These are phyloP conservation scores for Xylariomycetidae sp. DNA, from an alignment of 2,329 filamentous ascomycete genomes.

Conservation along the genomic window DNA sequence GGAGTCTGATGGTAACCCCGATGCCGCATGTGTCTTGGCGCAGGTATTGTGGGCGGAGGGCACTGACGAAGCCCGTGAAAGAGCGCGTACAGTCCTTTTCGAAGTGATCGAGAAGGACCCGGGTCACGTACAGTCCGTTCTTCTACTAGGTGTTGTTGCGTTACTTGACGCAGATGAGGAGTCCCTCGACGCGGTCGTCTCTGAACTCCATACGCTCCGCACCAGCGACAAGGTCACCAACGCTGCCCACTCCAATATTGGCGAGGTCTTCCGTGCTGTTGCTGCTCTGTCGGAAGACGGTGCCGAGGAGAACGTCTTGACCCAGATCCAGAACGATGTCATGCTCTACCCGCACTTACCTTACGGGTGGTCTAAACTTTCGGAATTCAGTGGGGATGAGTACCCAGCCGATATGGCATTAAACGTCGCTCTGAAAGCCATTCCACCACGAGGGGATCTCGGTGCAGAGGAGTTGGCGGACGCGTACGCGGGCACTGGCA, in stretches of 20 bases:
- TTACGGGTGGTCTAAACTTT: conserved; percentile 75
- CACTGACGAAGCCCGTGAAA: conserved; percentile 65
- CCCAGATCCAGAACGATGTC: conserved; percentile 69
- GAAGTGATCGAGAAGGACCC: conserved; percentile 70
- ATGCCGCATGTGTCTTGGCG: conserved; percentile 80
- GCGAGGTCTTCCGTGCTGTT: conserved; percentile 71
- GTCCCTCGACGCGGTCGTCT: conserved; percentile 72
- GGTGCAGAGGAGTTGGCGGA: conserved; percentile 64
- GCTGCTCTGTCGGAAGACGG: conserved; percentile 52
- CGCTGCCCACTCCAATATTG: conserved; percentile 63
- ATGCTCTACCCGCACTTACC: conserved; percentile 77
- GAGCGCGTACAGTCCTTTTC: conserved; percentile 76
- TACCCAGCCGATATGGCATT: conserved; percentile 71
- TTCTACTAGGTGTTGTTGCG: conserved; percentile 79
- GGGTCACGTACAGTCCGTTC: conserved; percentile 72
- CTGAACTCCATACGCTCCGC: conserved; percentile 70
- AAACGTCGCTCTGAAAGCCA: conserved; percentile 67
- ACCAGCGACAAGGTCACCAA: conserved; percentile 60
- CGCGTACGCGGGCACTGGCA: conserved; percentile 71
- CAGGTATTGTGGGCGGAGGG: conserved; percentile 93
- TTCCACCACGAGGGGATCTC: conserved; percentile 68
- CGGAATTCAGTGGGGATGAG: conserved; percentile 51
- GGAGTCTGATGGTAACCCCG: conserved; percentile 71
- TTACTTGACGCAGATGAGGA: conserved; percentile 76
- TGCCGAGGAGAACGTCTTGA: conserved; percentile 46